phyloP scores from a whole-genome alignment of 2,329 filamentous ascomycete genomes.

The Xylaria sp. region DNA sequence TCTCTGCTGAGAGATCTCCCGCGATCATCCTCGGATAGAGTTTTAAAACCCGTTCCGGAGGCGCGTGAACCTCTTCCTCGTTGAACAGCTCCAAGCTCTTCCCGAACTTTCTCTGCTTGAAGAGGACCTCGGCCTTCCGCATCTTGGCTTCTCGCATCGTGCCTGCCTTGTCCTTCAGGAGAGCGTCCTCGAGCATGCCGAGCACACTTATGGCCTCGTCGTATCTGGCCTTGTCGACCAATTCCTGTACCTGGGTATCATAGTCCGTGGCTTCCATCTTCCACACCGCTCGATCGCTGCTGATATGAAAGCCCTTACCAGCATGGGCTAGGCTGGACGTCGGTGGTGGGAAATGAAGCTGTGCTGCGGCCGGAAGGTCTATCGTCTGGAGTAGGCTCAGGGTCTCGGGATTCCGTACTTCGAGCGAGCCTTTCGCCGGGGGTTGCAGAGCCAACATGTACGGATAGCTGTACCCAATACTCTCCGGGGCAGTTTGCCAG shows the following conservation, averaged over 20 bases:
- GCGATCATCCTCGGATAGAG: constrained; percentile 84
- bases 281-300: constrained; percentile 91
- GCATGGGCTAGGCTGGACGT: constrained; percentile 94
- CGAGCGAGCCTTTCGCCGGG: constrained; percentile 79
- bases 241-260: constrained; percentile 81
- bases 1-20: constrained; percentile 71
- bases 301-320: constrained; percentile 92
- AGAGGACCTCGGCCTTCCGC: constrained; percentile 84
- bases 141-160: constrained; percentile 86
- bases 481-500: constrained; percentile 85
- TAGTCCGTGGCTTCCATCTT: constrained; percentile 94
- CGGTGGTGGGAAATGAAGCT: constrained; percentile 89
- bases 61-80: constrained; percentile 80
- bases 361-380: constrained; percentile 75
- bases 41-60: constrained; percentile 83
- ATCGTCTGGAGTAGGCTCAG: constrained; percentile 88
- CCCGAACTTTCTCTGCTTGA: constrained; percentile 79
- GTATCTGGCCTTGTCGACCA: constrained; percentile 72
- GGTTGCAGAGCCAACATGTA: constrained; percentile 88
- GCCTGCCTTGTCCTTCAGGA: constrained; percentile 80
- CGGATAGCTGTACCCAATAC: constrained; percentile 94
- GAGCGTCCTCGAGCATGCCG: constrained; percentile 86
- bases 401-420: constrained; percentile 91
- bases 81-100: constrained; percentile 88
- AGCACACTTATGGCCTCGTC: constrained; percentile 93